Evolutionary conservation across 2,329 filamentous ascomycete genomes (phyloP).

Genomic region (Fusarium irregulare): DNA sequence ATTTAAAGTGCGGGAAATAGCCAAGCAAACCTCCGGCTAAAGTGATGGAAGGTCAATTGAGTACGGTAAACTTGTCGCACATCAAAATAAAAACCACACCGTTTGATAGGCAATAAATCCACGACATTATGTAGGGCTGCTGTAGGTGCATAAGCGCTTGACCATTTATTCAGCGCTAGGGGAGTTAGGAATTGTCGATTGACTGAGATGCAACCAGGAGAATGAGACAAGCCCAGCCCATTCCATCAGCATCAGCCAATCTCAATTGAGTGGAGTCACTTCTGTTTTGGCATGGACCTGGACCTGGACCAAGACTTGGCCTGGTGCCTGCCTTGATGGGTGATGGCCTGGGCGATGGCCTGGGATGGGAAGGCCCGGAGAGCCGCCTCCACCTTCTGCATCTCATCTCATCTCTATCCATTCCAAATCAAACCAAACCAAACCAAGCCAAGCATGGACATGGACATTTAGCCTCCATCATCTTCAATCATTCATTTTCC

Average conservation of each 20-base stretch:
- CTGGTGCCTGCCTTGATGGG: conserved; percentile 15
- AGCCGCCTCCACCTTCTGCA: conserved; percentile 29
- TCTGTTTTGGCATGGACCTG: conserved; percentile 10
- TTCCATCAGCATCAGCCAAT: conserved; percentile 17
- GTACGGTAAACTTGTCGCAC: not conserved
- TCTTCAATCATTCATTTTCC: conserved; percentile 27
- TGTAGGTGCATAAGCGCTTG: conserved; percentile 12
- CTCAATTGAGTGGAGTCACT: conserved; percentile 9
- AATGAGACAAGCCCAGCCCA: conserved; percentile 16
- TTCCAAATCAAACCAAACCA: conserved; percentile 1
- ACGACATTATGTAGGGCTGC: conserved; percentile 1
- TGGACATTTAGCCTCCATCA: conserved; percentile 13
- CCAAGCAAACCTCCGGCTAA: not conserved
- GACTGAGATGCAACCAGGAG: not conserved
- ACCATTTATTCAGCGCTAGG: not conserved
- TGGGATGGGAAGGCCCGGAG: not conserved
- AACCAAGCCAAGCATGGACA: not conserved
- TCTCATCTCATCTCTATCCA: conserved; percentile 6
- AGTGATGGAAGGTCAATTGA: not conserved
- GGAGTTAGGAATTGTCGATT: conserved; percentile 9
- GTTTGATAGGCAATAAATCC: not conserved
- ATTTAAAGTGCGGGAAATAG: not conserved
- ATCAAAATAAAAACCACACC: not conserved
- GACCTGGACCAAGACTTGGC: not conserved
- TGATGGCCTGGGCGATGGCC: no score